A percentile compares a stretch with the other conserved stretches of the same genome.
phyloP scores from a whole-genome alignment of 306 rosid species.

The Corylus heterophylla region DNA sequence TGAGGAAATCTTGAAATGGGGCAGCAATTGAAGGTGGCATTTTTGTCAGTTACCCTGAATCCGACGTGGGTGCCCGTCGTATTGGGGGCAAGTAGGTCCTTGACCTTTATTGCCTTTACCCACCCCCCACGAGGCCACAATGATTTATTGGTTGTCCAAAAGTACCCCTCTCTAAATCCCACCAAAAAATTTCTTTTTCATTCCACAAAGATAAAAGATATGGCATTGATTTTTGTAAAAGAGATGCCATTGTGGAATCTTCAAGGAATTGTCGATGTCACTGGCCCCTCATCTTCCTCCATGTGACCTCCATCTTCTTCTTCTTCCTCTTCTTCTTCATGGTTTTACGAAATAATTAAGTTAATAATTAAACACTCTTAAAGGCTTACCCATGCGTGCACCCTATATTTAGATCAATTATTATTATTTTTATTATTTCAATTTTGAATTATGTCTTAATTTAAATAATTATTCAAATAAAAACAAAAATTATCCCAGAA shows the following conservation, averaged over 20 bases:
- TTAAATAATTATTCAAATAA: no score
- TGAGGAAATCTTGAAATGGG: slow-evolving; percentile 63
- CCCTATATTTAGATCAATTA: no score
- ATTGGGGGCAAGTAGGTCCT: slow-evolving; percentile 73
- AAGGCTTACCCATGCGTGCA: no score
- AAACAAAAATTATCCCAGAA: no score
- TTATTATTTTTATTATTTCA: no score
- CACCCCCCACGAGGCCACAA: slow-evolving; percentile 26
- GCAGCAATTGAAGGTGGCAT: slow-evolving; percentile 59
- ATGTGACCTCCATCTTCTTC: slow-evolving; percentile 9
- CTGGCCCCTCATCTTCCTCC: background rate
- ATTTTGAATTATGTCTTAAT: no score
- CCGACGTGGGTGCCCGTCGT: slow-evolving; percentile 76
- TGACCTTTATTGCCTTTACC: slow-evolving; percentile 53
- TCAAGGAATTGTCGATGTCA: slow-evolving; percentile 16
- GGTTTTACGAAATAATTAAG: slow-evolving; percentile 18
- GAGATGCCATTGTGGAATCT: background rate
- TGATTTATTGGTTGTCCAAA: background rate
- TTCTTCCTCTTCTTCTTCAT: no score
- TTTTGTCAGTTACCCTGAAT: slow-evolving; percentile 61
- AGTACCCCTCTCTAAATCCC: slow-evolving; percentile 3
- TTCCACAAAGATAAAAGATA: background rate
- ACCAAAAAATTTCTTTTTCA: background rate
- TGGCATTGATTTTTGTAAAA: slow-evolving; percentile 14
- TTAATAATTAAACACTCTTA: background rate